Base-by-base conservation (phyloP, 148 eudicot species). In the Camellia sinensis region DNA sequence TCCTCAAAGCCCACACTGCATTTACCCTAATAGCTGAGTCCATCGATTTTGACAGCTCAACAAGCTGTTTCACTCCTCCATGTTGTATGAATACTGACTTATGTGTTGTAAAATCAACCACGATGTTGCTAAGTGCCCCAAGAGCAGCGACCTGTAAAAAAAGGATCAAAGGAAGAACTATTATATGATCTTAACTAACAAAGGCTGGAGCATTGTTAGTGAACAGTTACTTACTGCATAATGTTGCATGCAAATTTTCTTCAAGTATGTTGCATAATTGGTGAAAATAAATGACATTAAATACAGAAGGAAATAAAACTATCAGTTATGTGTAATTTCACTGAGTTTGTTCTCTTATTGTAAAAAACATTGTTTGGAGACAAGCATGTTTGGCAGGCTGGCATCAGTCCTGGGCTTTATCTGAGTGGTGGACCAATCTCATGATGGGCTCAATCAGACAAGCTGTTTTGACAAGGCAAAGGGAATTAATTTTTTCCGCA, bases 41-140 rank as follows among this genome's bases (percentile, higher is more conserved):
- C 95, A 94, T 91, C 53, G 98, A 94, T 88, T 88, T 89, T 67
- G 98, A 89, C 61, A 97, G 89, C 87, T 90, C 90, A 85, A 92
- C 92, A 81, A 97, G 97, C 80, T 91, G 91, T 83, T 87, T 94
- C 81, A 89, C 83, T 75, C 91, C 97, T 82, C 97, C 99, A 83
- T 87, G 83, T 74, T 90, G 88, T 48, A 88, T 86, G 86, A 94
- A 88, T 54, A 83, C 65, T 59, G 98, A 84, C 86, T 89, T 97
- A 64, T 87, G 85, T 15, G 80, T 78, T 67, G 88, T 76, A 82
- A 97, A 97, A 81, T 97, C 93, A 80, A 97, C 92, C 69, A 92
- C 95, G 44, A 94, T 85, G 80, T 97, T 97, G 86, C 92, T 83
- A 75, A 97, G 73, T 65, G 95, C 94, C 78, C 92, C 82, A 59